Conservation (phyloP, 176 grass and related monocot species). For the bread wheat (Triticum aestivum) region IWGSC_CS_RefSeq_v2.1 NC_057808.1:493516733-493517232, state of each 20-base stretch:
- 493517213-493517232: conserved; percentile 36
- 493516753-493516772: conserved; percentile 9
- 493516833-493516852: neutral
- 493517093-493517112: conserved; percentile 52
- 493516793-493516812: neutral
- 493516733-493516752: neutral
- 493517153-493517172: conserved; percentile 38
- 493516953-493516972: conserved; percentile 1
- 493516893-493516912: conserved; percentile 19
- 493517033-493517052: conserved; percentile 19
- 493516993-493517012: conserved; percentile 44
- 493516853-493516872: neutral
- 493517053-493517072: conserved; percentile 37
- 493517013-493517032: conserved; percentile 34
- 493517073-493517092: conserved; percentile 32
- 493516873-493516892: neutral
- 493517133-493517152: conserved; percentile 43
- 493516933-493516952: conserved; percentile 31
- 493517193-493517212: neutral
- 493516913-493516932: conserved; percentile 20
- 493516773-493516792: neutral
- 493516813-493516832: conserved; percentile 37
- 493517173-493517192: conserved; percentile 29
- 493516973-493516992: conserved; percentile 1
- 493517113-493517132: conserved; percentile 71